phyloP scores from a whole-genome alignment of 1,139 yeast species.

The Dujonia santamariae region DNA sequence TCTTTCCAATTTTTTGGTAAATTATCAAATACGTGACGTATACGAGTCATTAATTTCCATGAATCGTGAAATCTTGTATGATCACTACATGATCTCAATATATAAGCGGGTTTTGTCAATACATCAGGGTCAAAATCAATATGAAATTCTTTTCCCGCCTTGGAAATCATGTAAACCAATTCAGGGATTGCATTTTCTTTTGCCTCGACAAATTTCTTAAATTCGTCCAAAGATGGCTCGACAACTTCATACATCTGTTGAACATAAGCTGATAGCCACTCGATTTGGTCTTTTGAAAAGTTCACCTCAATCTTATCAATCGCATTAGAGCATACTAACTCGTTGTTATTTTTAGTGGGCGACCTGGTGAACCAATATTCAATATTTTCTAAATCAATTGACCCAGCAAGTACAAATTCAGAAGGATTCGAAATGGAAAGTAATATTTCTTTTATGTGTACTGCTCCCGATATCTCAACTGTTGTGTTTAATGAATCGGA shows the following conservation, averaged over 20 bases:
- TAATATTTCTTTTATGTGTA: conserved; percentile 29
- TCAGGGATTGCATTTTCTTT: conserved; percentile 27
- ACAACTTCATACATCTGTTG: conserved; percentile 17
- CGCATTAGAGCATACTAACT: conserved; percentile 30
- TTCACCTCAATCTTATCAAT: conserved; percentile 29
- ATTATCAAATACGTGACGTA: conserved; percentile 66
- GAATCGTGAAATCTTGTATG: conserved; percentile 81
- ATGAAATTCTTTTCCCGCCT: conserved; percentile 57
- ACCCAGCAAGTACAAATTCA: conserved; percentile 20
- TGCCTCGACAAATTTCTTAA: conserved; percentile 14
- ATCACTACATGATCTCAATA: conserved; percentile 63
- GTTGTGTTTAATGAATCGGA: conserved; percentile 3
- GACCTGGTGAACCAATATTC: conserved; percentile 42
- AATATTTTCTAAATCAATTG: conserved; percentile 23
- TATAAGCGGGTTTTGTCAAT: conserved; percentile 82
- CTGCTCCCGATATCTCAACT: conserved; percentile 21
- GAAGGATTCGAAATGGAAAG: conserved; percentile 23
- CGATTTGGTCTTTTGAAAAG: conserved; percentile 30
- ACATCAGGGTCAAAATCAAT: conserved; percentile 86
- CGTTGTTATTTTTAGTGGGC: conserved; percentile 16
- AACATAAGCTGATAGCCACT: conserved; percentile 35
- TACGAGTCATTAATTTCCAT: conserved; percentile 80
- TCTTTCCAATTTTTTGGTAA: conserved; percentile 56
- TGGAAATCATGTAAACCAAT: conserved; percentile 54
- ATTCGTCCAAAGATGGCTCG: conserved; percentile 19